Base-by-base conservation (phyloP, 768 basidiomycete genomes). In the Guyanaporus albipodus region DNA sequence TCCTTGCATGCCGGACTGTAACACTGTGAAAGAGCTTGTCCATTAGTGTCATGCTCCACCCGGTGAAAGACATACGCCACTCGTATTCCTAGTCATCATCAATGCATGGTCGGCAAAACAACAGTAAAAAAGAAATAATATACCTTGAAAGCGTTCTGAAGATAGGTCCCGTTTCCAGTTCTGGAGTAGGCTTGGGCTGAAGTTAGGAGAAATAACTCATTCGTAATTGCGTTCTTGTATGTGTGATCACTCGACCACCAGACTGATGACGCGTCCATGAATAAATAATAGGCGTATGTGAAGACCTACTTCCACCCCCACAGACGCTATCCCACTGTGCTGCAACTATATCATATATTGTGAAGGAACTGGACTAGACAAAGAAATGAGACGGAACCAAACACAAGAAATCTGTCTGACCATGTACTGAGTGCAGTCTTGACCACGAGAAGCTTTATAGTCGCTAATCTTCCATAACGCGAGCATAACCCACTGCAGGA, bases 191-290 rank as follows among this genome's bases (percentile, higher is more conserved):
- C 79, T 23, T 61, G 50, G 3, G 79, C 78, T 4, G 78, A 79
- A 6, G 72, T 68, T 27, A 74, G 60, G 14, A 80, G 63, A 64
- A 78, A 81, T 9, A 80, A 68, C 45, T 79, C 69, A 52, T 81
- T 80, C n/a, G 79, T 81, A 48, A 82, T 73, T 9, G 78, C 77
- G 43, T 80, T 80, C 64, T 81, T 81, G 67, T 80, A 80, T 0
- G 69, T 73, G 52, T 75, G 73, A 17, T 67, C 77, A 14, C 69
- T 70, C 8, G 75, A 76, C 79, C 78, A 81, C 77, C 78, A 79
- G 6, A 80, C 78, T 78, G 38, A 4, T 17, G 32, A 4, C 43
- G 5, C 38, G 32, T 37, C 17, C 2, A 34, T 57, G 23, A 22
- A 3, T 9, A n/a, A 38, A 38, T 4, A n/a, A 15, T 1, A 10